A percentile compares a stretch with the other conserved stretches of the same genome.
Conservation (phyloP, 345 rosid genomes). For the Eucalyptus victrix region DNA sequence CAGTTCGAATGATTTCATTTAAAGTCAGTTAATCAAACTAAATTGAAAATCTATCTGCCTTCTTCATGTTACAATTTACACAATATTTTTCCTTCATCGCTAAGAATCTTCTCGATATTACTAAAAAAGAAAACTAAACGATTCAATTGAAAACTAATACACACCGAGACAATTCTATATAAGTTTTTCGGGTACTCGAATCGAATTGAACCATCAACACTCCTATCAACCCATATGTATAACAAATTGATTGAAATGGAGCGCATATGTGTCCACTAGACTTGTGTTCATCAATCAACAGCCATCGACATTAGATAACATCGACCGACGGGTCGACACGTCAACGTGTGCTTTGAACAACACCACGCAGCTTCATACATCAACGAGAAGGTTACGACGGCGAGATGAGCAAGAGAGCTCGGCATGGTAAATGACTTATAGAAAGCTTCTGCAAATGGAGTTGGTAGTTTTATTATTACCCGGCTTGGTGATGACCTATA, state of each 20-base stretch:
- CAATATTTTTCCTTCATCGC: no score
- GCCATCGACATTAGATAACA: background rate
- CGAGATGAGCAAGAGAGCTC: background rate
- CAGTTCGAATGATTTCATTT: no score
- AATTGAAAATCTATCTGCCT: no score
- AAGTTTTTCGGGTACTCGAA: no score
- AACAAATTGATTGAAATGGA: background rate
- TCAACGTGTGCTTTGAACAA: background rate
- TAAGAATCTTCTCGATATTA: no score
- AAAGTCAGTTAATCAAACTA: no score
- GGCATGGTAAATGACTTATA: background rate
- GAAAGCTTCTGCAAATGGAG: background rate
- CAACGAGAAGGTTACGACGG: background rate
- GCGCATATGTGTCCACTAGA: background rate
- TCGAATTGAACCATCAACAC: no score
- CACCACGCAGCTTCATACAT: background rate
- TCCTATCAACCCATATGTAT: background rate
- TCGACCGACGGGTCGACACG: background rate
- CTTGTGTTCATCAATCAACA: background rate
- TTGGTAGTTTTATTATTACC: background rate
- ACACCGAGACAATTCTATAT: no score
- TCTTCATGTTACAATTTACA: no score
- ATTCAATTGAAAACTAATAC: no score
- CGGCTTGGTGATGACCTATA: background rate
- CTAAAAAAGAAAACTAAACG: accelerated